Conservation (phyloP, 73 alveolate genomes). For the Halteria grandinella region DNA sequence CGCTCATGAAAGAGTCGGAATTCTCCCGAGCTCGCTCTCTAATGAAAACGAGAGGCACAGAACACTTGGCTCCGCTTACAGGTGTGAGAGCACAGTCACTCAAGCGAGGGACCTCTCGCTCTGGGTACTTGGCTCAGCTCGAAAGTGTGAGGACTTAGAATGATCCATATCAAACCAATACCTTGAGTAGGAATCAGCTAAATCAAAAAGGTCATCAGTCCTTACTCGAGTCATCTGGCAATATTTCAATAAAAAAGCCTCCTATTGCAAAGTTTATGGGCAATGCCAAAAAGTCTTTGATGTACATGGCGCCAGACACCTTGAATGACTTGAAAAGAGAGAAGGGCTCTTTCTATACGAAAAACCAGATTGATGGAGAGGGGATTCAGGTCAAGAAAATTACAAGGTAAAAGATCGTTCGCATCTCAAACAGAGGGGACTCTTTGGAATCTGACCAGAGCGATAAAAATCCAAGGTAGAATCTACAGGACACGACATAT, state of each 20-base stretch:
- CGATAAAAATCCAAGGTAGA: not conserved
- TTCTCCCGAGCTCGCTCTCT: too few relatives aligned
- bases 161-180: not conserved
- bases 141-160: slow-evolving; percentile 1
- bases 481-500: not conserved
- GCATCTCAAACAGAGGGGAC: too few relatives aligned
- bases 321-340: slow-evolving; percentile 17
- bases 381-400: slow-evolving; percentile 6
- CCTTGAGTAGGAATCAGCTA: not conserved
- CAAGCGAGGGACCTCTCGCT: not conserved
- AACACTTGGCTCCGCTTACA: not conserved
- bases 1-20: not conserved
- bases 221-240: not conserved
- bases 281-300: slow-evolving; percentile 20
- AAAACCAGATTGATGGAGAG: slow-evolving; percentile 37
- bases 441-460: not conserved
- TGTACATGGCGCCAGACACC: slow-evolving; percentile 12
- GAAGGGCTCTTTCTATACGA: slow-evolving; percentile 11
- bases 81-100: not conserved
- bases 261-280: slow-evolving; percentile 37
- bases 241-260: not conserved
- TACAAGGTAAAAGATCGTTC: too few relatives aligned
- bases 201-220: not conserved
- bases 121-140: not conserved
- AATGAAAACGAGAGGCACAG: too few relatives aligned